Conservation (phyloP, 139 green algal genomes). For the Desmodesmus armatus region DNA sequence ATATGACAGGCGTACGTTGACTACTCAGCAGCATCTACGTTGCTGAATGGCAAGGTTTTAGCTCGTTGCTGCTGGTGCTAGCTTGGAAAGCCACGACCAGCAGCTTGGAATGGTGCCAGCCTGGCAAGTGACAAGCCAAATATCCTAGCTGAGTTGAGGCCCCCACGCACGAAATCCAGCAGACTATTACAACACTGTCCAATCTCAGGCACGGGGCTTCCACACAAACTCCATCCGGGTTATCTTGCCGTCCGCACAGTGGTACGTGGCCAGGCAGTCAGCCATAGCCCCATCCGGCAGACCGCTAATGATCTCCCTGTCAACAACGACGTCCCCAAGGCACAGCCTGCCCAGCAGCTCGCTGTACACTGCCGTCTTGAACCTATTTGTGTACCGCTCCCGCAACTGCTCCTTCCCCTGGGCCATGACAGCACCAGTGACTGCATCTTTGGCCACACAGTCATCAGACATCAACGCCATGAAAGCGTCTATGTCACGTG, state of each 20-base stretch:
- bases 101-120: too few relatives aligned
- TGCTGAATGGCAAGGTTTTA: too few relatives aligned
- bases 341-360: slow-evolving; percentile 58
- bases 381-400: slow-evolving; percentile 53
- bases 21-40: too few relatives aligned
- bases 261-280: slow-evolving; percentile 62
- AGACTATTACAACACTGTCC: too few relatives aligned
- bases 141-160: too few relatives aligned
- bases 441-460: slow-evolving; percentile 7
- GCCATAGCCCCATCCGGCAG: slow-evolving; percentile 35
- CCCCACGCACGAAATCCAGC: too few relatives aligned
- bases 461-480: slow-evolving; percentile 31
- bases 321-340: slow-evolving; percentile 54
- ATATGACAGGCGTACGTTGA: too few relatives aligned
- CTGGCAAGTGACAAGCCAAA: too few relatives aligned
- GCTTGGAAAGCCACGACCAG: too few relatives aligned
- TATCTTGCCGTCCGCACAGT: slow-evolving; percentile 50
- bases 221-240: slow-evolving; percentile 58
- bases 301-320: slow-evolving; percentile 59
- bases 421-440: neutral
- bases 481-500: slow-evolving; percentile 37
- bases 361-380: slow-evolving; percentile 57
- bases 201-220: too few relatives aligned
- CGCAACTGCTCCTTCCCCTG: neutral
- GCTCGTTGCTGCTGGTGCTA: too few relatives aligned